Evolutionary conservation across 306 rosid genomes (phyloP), one percentile per base, ranked within the genome.

Genomic region (Vigna hirtella): DNA sequence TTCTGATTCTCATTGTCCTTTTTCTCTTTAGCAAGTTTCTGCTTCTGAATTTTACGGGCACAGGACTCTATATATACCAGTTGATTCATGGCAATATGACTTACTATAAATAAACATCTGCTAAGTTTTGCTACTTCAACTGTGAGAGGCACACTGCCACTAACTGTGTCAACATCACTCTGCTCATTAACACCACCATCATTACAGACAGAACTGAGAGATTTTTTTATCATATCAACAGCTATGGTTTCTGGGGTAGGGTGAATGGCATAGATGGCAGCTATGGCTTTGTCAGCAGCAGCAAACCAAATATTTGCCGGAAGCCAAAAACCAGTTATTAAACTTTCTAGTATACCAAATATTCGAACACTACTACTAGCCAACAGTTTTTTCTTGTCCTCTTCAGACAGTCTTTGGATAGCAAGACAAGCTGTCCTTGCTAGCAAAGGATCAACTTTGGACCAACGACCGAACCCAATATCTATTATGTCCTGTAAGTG

Each of bases 391-490:
- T 86, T 86, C 86, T 83, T 92, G 81, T 94, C 98, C 56, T 90
- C 97, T 71, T 87, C 92, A 32, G 97, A 90, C 79, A 94, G 76
- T 78, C 97, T 90, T 61, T 90, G 90, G 28, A 94, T 85, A 85
- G 97, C 97, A 83, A 85, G 76, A 76, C 98, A 90, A 18, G 98
- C 97, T 40, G 97, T 91, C 87, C 97, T 86, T 61, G 98, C 97
- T 69, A 94, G 97, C 89, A 94, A 83, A 68, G 97, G 93, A 77
- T 94, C 98, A 65, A 91, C 83, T 86, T 94, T 94, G 68, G 97
- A 91, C 98, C 97, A 94, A 76, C 97, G 90, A 56, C 98, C 98
- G 85, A 94, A 92, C 72, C 98, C 98, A 45, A 92, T 94, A 81
- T 94, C 98, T 51, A 94, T 85, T 64, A 94, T 89, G 76, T 92